Evolutionary conservation across 225 moss, liverwort and hornwort genomes (phyloP).

Genomic region (Asterella californica): DNA sequence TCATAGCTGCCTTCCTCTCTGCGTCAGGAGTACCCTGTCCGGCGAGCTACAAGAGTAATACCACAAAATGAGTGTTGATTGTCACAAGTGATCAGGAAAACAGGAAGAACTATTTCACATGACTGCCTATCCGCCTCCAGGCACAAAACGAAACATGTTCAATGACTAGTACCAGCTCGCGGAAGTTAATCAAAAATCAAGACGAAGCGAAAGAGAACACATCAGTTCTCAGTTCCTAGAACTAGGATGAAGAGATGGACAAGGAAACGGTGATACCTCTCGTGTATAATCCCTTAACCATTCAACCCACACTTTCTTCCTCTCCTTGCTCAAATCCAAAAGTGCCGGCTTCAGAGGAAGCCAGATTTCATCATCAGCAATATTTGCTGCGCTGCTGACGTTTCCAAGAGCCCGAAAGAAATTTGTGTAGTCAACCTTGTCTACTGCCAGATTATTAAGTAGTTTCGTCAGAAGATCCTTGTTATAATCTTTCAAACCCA

Average conservation of each 20-base stretch:
- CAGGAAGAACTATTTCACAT: neutral
- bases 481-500: constrained; percentile 78
- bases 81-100: neutral
- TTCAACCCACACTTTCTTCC: constrained; percentile 87
- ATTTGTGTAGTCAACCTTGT: constrained; percentile 98
- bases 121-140: too few relatives aligned
- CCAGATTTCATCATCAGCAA: constrained; percentile 64
- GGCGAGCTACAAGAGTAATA: constrained; percentile 48
- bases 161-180: neutral
- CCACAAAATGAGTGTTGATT: neutral
- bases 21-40: constrained; percentile 62
- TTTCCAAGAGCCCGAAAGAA: constrained; percentile 87
- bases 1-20: constrained; percentile 66
- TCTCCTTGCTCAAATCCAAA: constrained; percentile 83
- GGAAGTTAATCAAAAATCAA: neutral
- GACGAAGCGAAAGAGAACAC: neutral
- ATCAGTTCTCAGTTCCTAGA: neutral
- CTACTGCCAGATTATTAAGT: constrained; percentile 76
- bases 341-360: constrained; percentile 79
- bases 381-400: constrained; percentile 51
- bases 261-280: constrained; percentile 44
- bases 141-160: neutral
- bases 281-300: constrained; percentile 83
- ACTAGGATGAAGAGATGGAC: too few relatives aligned
- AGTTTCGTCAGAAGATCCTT: constrained; percentile 81